Conservation (phyloP, 345 rosid species). For the Lenwebbia sp. region DNA sequence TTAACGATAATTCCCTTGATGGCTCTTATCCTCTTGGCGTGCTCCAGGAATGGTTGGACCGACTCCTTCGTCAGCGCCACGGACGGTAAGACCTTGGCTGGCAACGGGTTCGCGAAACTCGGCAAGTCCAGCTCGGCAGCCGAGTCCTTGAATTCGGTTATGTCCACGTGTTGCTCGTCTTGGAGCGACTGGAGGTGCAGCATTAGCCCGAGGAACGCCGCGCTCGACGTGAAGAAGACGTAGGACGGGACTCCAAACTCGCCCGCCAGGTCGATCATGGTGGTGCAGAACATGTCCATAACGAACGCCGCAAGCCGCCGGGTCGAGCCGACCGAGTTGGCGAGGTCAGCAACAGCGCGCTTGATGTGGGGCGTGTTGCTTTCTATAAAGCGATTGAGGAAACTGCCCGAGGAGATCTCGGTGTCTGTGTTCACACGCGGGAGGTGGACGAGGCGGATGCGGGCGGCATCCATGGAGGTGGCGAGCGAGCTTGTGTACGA, state of each 20-base stretch:
- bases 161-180: constrained; percentile 2
- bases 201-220: constrained; percentile 18
- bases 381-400: background rate
- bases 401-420: background rate
- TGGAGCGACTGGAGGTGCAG: constrained; percentile 8
- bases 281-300: constrained; percentile 37
- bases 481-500: constrained; percentile 6
- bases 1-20: constrained; percentile 40
- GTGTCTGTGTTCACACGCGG: background rate
- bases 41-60: background rate
- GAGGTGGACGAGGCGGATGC: constrained; percentile 3
- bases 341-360: background rate
- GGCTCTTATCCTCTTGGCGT: constrained; percentile 1
- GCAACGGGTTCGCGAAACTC: constrained; percentile 16
- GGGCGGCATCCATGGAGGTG: background rate
- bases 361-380: constrained; percentile 2
- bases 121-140: constrained; percentile 20
- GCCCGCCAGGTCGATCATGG: constrained; percentile 34
- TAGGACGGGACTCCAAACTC: constrained; percentile 34
- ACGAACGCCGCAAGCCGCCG: constrained; percentile 16
- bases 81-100: constrained; percentile 22
- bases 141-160: constrained; percentile 15
- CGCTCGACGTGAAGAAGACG: constrained; percentile 28
- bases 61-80: background rate
- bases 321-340: background rate